A percentile compares a stretch with the other conserved stretches of the same genome.
phyloP scores from a whole-genome alignment of 345 rosid species.

The Boechera retrofracta region DNA sequence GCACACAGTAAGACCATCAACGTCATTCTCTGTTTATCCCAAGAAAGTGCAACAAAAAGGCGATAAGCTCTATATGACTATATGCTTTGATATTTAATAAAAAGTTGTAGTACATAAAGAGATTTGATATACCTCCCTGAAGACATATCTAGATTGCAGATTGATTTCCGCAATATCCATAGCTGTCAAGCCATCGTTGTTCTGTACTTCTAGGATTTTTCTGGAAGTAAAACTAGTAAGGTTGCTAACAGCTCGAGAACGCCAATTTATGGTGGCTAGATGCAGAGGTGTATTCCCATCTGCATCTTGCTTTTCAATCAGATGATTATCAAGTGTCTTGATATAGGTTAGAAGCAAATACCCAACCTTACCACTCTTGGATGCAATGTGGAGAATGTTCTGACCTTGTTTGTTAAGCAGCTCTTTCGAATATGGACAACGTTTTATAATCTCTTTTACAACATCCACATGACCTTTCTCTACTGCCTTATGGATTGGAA shows the following conservation, averaged over 20 bases:
- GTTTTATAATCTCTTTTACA: not conserved
- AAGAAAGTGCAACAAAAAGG: not conserved
- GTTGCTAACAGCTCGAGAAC: not conserved
- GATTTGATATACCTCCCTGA: not conserved
- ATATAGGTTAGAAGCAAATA: too few relatives aligned
- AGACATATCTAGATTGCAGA: not conserved
- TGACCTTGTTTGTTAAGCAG: too few relatives aligned
- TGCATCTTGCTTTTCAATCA: not conserved
- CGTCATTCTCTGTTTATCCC: not conserved
- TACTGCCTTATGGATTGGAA: not conserved
- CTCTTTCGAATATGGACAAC: not conserved
- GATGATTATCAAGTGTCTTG: too few relatives aligned
- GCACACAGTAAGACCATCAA: not conserved
- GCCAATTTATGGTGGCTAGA: not conserved
- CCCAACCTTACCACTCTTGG: too few relatives aligned
- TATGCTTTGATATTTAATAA: not conserved
- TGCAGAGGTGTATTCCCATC: conserved; percentile 1
- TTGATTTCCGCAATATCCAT: not conserved
- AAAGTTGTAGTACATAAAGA: not conserved
- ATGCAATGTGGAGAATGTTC: too few relatives aligned
- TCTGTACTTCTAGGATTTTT: not conserved
- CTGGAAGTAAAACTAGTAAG: not conserved
- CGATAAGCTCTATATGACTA: not conserved
- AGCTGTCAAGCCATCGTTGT: not conserved
- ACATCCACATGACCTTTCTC: not conserved